Base-by-base conservation (phyloP, 768 basidiomycete species). In the Neoboletus magnificus region DNA sequence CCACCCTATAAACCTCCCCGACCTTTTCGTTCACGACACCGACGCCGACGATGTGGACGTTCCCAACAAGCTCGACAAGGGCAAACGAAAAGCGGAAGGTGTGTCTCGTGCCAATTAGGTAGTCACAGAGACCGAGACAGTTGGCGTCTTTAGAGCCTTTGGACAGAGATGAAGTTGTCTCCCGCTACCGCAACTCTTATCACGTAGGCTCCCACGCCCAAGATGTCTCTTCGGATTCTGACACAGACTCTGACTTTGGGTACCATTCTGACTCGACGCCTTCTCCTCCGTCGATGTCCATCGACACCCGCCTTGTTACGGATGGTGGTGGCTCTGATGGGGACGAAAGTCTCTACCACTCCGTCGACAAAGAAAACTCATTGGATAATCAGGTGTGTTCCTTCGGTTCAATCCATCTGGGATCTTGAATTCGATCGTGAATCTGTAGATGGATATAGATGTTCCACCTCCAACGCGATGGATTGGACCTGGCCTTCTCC, bases 401-500 rank as follows among this genome's bases (percentile, higher is more conserved):
- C 4, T 43, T 46, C 27, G 9, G 20, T n/a, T 18, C 23, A 5
- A 20, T 5, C 8, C 32, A 27, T 1, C 6, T n/a, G 4, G 7
- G 30, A 54, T 39, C 29, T 42, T 15, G 7, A 25, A 9, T 12
- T 5, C 1, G 13, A 55, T 54, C 27, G n/a, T 18, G 42, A 3
- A 36, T 52, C 30, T 27, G 18, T 46, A 71, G 67, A 69, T 62
- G 55, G 60, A 60, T 36, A 20, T 59, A 11, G 60, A 67, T 11
- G 6, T 3, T 15, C 42, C 25, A 0, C 46, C 41, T 33, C 1
- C 55, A 57, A 29, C 50, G 15, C 3, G 59, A 66, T 35, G 58
- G 44, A 37, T 32, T 46, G 16, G 71, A 73, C 30, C 44, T 71
- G 48, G 57, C 56, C 10, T 50, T 48, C 52, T 72, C 62, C 4